Percentiles rank a stretch among this genome's conserved stretches.
These are phyloP conservation scores for Colletotrichum echinochloae DNA, from an alignment of 2,329 filamentous ascomycete species.

Conservation along the genomic window DNA sequence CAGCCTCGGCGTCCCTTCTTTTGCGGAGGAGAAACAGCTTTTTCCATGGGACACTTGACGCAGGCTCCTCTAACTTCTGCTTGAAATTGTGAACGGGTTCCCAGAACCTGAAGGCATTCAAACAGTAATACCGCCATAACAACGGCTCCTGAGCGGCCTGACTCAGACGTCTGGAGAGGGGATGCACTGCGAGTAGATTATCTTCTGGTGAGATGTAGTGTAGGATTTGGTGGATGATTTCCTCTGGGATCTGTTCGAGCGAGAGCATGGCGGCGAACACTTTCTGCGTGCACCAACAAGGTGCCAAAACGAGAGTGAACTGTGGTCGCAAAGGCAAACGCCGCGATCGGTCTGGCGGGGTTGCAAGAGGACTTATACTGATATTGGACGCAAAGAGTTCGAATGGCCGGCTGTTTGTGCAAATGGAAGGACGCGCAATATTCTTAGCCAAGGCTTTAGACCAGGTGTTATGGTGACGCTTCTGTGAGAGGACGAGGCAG, in stretches of 20 bases:
- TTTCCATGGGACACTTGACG: conserved; percentile 79
- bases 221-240: conserved; percentile 86
- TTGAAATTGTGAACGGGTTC: conserved; percentile 71
- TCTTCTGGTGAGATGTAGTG: conserved; percentile 69
- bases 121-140: conserved; percentile 85
- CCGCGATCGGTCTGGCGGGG: neutral
- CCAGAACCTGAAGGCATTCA: conserved; percentile 79
- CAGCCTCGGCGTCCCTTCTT: conserved; percentile 63
- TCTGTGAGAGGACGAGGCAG: neutral
- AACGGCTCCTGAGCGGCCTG: conserved; percentile 76
- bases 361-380: conserved; percentile 20
- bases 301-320: neutral
- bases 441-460: neutral
- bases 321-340: conserved; percentile 12
- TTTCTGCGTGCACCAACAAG: neutral
- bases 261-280: conserved; percentile 47
- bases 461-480: neutral
- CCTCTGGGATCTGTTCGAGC: conserved; percentile 75
- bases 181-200: conserved; percentile 60
- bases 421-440: neutral
- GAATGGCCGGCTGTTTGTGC: neutral
- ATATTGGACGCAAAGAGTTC: neutral
- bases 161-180: conserved; percentile 72
- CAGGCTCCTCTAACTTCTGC: conserved; percentile 64
- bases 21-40: conserved; percentile 70